Conservation (phyloP, 495 filamentous ascomycete species). For the Apiosordaria backusii region DNA sequence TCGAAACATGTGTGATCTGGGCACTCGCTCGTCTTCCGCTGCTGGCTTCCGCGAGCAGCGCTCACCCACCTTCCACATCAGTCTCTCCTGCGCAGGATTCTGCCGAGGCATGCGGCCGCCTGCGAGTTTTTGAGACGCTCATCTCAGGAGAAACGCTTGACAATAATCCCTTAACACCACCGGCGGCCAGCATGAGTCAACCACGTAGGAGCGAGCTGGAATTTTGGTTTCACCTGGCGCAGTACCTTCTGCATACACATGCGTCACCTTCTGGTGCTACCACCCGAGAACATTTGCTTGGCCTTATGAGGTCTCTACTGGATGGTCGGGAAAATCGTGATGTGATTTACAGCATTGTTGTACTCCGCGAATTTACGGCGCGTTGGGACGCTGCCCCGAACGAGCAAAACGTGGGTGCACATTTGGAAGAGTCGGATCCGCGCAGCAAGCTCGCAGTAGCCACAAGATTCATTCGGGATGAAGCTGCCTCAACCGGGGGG, state of each 20-base stretch:
- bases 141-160: slow-evolving; percentile 64
- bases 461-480: slow-evolving; percentile 73
- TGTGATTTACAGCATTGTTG: slow-evolving; percentile 82
- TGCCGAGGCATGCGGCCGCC: slow-evolving; percentile 58
- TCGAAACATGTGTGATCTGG: slow-evolving; percentile 73
- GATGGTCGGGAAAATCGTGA: slow-evolving; percentile 85
- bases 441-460: slow-evolving; percentile 74
- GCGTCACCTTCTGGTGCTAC: slow-evolving; percentile 45
- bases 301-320: slow-evolving; percentile 60
- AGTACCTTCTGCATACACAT: slow-evolving; percentile 66
- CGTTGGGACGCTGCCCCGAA: slow-evolving; percentile 62
- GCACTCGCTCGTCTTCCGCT: slow-evolving; percentile 46
- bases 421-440: slow-evolving; percentile 65
- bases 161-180: slow-evolving; percentile 52
- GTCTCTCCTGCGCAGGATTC: slow-evolving; percentile 46
- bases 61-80: slow-evolving; percentile 4
- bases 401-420: slow-evolving; percentile 55
- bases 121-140: slow-evolving; percentile 71
- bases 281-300: slow-evolving; percentile 60
- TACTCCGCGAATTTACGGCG: slow-evolving; percentile 69
- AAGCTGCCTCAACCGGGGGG: slow-evolving; percentile 62
- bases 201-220: slow-evolving; percentile 61
- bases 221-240: slow-evolving; percentile 76
- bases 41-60: slow-evolving; percentile 28
- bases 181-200: slow-evolving; percentile 48